Base-by-base conservation (phyloP, 2,329 filamentous ascomycete species). In the Cladosporium sp. region DNA sequence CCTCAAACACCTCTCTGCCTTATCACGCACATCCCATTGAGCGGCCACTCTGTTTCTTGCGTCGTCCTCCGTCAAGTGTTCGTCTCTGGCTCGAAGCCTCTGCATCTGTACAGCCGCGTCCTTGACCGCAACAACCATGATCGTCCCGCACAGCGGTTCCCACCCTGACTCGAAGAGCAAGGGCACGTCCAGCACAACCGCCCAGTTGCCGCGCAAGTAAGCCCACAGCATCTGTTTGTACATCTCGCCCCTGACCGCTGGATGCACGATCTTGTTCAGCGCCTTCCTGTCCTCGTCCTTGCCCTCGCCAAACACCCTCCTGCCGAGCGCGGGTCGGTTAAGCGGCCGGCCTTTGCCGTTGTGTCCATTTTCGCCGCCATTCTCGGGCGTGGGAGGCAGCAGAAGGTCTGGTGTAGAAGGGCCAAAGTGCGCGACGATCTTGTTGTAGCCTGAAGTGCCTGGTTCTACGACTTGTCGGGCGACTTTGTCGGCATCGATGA, bases 391-490 rank as follows among this genome's bases (percentile, higher is more conserved):
- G 77, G 80, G 78, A 0, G 85, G 81, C 2, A 92, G 80, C 0
- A 97, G 84, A 0, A 99, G 83, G 59, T 97, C 91, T 0, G 93
- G 91, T 0, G 92, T 97, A 3, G 83, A 89, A 25, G 90, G 81
- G 0, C 81, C 83, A 72, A 99, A 99, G 74, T 96, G 80, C 19
- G 80, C 75, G 39, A 97, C 83, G 64, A 99, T 96, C 60, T 87
- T 85, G 50, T 82, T 78, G 79, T 97, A 97, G 65, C 89, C 93
- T 12, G 82, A 70, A 5, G 90, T 96, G 25, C 94, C 94, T 1
- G 94, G 94, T 73, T 96, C 91, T 71, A 99, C 93, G 59, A 97
- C 94, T 73, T 94, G 83, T 66, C 93, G 91, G 48, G 94, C 93
- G 60, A 97, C 82, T 57, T 95, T 77, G 77, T 99, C 94, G 70